A percentile compares a stretch with the other conserved stretches of the same genome.
Conservation (phyloP, 345 rosid species). For the Crucihimalaya himalaica region DNA sequence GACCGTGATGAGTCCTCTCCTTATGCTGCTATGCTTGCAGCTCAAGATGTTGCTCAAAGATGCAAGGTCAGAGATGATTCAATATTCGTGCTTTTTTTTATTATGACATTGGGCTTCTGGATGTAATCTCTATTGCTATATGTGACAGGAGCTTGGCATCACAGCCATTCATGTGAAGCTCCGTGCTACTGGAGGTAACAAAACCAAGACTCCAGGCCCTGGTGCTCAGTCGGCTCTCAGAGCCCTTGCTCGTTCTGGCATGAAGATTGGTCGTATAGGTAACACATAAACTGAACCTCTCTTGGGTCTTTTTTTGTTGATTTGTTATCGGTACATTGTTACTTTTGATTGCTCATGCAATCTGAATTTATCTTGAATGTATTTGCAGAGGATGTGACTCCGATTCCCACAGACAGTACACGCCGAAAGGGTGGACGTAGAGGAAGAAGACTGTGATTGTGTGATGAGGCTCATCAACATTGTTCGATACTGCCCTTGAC, state of each 20-base stretch:
- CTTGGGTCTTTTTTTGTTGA: background rate
- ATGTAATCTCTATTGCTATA: background rate
- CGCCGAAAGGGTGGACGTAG: constrained; percentile 90
- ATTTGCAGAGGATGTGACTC: constrained; percentile 80
- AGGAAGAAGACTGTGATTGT: constrained; percentile 72
- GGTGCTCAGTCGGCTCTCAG: constrained; percentile 92
- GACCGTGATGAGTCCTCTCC: constrained; percentile 90
- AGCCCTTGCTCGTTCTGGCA: constrained; percentile 89
- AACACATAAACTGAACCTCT: background rate
- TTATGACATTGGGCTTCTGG: background rate
- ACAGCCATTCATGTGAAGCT: constrained; percentile 87
- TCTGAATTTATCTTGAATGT: constrained; percentile 4
- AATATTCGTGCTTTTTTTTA: background rate
- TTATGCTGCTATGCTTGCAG: constrained; percentile 92
- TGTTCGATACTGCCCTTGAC: constrained; percentile 16
- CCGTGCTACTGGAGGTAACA: constrained; percentile 82
- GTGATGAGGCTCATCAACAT: background rate
- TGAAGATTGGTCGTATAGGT: constrained; percentile 93
- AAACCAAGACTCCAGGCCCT: constrained; percentile 91
- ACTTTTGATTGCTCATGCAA: background rate
- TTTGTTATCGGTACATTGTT: background rate
- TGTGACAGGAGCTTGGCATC: constrained; percentile 69
- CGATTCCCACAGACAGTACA: constrained; percentile 79
- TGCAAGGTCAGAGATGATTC: constrained; percentile 57
- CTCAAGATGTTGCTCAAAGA: constrained; percentile 74